These are phyloP conservation scores for Cladophialophora immunda DNA, from an alignment of 2,329 filamentous ascomycete species.

Conservation along the genomic window DNA sequence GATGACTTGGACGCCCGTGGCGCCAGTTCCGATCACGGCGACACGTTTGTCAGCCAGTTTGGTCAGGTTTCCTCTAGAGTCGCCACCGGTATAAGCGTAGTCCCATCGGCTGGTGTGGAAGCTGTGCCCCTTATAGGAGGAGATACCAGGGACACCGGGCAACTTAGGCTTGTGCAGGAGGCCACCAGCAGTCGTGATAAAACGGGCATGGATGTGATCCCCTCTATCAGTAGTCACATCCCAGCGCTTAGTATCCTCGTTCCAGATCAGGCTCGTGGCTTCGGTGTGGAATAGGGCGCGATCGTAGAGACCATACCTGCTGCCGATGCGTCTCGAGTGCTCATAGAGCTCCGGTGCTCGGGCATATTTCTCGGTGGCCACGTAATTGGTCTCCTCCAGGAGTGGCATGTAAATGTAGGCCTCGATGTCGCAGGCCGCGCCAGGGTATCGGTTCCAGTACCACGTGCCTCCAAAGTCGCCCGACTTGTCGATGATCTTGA, in stretches of 20 bases:
- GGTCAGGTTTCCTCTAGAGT: slow-evolving; percentile 50
- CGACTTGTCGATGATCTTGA: slow-evolving; percentile 43
- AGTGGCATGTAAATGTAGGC: slow-evolving; percentile 47
- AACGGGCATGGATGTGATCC: slow-evolving; percentile 47
- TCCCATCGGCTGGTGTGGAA: slow-evolving; percentile 46
- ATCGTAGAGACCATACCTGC: slow-evolving; percentile 21
- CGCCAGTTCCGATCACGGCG: slow-evolving; percentile 34
- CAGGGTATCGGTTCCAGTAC: slow-evolving; percentile 42
- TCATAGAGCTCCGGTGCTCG: slow-evolving; percentile 16
- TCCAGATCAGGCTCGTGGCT: slow-evolving; percentile 23
- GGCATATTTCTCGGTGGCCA: slow-evolving; percentile 32
- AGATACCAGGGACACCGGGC: slow-evolving; percentile 41
- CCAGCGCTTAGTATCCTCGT: slow-evolving; percentile 45
- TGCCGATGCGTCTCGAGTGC: slow-evolving; percentile 23
- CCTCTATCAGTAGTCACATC: slow-evolving; percentile 41
- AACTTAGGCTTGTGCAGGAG: slow-evolving; percentile 61
- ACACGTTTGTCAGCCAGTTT: slow-evolving; percentile 30
- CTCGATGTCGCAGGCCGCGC: slow-evolving; percentile 64
- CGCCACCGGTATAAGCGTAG: slow-evolving; percentile 52
- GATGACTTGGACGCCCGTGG: slow-evolving; percentile 32
- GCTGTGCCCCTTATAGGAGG: slow-evolving; percentile 41
- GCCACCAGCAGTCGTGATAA: slow-evolving; percentile 52
- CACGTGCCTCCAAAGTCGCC: slow-evolving; percentile 44
- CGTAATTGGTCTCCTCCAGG: slow-evolving; percentile 32
- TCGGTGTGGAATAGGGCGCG: slow-evolving; percentile 31